Evolutionary conservation across 495 filamentous ascomycete species (phyloP), one percentile per base, ranked within the genome.

Genomic region (Podospora bellae-mahoneyi): DNA sequence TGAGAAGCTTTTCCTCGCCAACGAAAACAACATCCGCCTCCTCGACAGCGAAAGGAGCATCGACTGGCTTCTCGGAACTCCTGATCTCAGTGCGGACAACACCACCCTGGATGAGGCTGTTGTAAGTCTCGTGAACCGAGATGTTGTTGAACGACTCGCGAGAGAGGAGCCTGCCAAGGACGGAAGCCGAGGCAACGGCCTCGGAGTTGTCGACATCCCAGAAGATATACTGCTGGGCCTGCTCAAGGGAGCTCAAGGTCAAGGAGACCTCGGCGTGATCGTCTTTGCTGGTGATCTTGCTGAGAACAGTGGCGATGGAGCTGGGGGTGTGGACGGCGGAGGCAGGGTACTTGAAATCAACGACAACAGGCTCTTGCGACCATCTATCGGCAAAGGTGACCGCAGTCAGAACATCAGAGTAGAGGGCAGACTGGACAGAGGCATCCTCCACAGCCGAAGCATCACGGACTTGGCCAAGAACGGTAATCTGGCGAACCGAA

Each of bases 81-180:
- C 94, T 88, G 60, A 99, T 88, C 74, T 99, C 95, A 19, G 92
- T 89, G 69, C 94, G 89, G 23, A 94, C 77, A 20, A 88, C 84
- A 68, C 95, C 95, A 53, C 96, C 96, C 72, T 95, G 92, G 20
- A 93, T 80, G 27, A 94, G 83, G 77, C 97, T 97, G 78, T 99
- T 92, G 66, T 93, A 87, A 4, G 84, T 84, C 71, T 90, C 87
- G 73, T 87, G 90, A 64, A 90, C 83, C 68, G 89, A 89, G 67
- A 99, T 85, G 71, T 95, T 96, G 78, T 79, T 90, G 1, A 89
- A 81, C 0, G 89, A 89, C 74, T 95, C 90, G 58, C 82, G 81
- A 10, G 93, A 89, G 44, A 98, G 82, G 4, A 95, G 81, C 71
- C 88, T 87, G 55, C 89, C 88, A 32, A 97, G 77, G 53, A 84